phyloP scores from a whole-genome alignment of 2,329 filamentous ascomycete genomes.

The Colletotrichum sp. region DNA sequence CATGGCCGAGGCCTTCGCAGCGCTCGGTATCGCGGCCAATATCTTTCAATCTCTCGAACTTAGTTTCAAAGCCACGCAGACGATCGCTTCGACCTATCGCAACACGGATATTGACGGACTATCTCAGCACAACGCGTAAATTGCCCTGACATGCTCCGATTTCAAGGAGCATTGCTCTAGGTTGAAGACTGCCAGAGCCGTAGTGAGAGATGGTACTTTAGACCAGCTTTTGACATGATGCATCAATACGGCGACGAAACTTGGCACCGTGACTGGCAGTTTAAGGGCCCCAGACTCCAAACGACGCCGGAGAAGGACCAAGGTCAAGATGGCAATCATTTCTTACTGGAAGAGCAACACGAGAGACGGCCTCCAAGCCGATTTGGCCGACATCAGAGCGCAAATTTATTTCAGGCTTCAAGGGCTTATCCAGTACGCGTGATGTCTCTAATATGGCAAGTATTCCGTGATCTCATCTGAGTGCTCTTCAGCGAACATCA shows the following conservation, averaged over 20 bases:
- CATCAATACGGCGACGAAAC: neutral
- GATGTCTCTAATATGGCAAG: too few species aligned
- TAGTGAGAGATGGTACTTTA: neutral
- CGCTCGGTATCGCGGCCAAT: constrained; percentile 46
- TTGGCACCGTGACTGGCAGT: neutral
- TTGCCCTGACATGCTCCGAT: neutral
- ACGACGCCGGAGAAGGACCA: neutral
- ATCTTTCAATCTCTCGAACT: constrained; percentile 17
- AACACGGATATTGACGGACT: neutral
- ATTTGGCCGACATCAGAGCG: neutral
- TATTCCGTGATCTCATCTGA: too few species aligned
- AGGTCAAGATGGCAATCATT: neutral
- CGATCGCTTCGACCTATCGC: neutral
- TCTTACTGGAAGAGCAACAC: neutral
- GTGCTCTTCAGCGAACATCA: neutral
- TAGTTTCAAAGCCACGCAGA: neutral
- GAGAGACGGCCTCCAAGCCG: neutral
- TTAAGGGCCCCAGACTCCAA: neutral
- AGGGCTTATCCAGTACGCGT: neutral
- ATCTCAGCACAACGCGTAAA: neutral
- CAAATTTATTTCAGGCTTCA: neutral
- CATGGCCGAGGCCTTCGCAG: neutral
- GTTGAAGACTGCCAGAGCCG: neutral
- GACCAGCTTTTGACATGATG: neutral
- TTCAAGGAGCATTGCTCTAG: neutral